Evolutionary conservation across 2,329 filamentous ascomycete species (phyloP), one percentile per base, ranked within the genome.

Genomic region (Achaetomium macrosporum): DNA sequence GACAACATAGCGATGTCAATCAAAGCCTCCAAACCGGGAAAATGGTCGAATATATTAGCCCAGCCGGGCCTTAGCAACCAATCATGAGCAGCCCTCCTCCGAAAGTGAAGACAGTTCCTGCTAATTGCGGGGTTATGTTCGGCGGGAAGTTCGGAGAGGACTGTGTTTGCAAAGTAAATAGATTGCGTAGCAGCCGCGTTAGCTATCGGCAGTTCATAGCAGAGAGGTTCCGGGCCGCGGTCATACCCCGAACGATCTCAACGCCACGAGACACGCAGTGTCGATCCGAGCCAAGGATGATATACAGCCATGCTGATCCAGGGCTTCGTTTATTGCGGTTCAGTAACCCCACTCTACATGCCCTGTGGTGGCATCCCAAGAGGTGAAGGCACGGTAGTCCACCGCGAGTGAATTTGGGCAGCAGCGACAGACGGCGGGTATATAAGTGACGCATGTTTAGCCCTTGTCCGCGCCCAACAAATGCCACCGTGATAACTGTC

Each of bases 1-100:
- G 50, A 51, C 33, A 40, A 45, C 17, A 55, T 49, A 25, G 52
- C 53, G 20, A 37, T 40, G 37, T 30, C 39, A 37, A 50, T 50
- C 40, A 50, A 36, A 40, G 13, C 47, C 47, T 40, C 47, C 19
- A 37, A 42, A 36, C 47, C 48, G 58, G 57, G 51, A 59, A 50
- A 54, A 54, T 43, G 29, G 39, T 20, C 12, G 25, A 33, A 19
- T 30, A 54, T 25, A 54, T 54, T 54, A 40, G 53, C 48, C 48
- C 48, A 51, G 44, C 33, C 47, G 35, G 15, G 37, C 7, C 19
- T n/a, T 29, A 13, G 16, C n/a, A 20, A 9, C 47, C 52, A 47
- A 54, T 51, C 40, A 48, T 4, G 16, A 19, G 19, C 7, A 42
- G n/a, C 10, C 4, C 5, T 13, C 30, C 10, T 25, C 8, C n/a